Percentiles rank a stretch among this genome's conserved stretches.
phyloP scores from a whole-genome alignment of 768 basidiomycete species.

The Lepiota brunneoincarnata region DNA sequence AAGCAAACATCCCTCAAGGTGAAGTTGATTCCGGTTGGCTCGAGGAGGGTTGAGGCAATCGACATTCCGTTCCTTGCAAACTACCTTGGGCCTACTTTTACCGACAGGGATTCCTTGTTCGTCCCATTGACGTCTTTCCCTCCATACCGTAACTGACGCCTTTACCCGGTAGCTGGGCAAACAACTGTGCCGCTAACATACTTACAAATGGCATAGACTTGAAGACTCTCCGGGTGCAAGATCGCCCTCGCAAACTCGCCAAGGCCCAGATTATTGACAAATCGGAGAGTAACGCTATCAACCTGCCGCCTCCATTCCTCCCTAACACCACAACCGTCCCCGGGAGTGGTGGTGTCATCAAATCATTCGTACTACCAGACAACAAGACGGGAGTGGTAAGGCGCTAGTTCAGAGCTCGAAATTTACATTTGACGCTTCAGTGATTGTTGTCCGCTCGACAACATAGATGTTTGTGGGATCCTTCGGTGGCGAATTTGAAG shows the following conservation, averaged over 20 bases:
- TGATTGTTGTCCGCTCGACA: neutral
- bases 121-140: conserved; percentile 17
- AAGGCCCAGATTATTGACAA: conserved; percentile 43
- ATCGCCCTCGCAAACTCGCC: conserved; percentile 22
- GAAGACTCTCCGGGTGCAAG: conserved; percentile 14
- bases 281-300: conserved; percentile 35
- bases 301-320: conserved; percentile 43
- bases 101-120: conserved; percentile 49
- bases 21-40: conserved; percentile 42
- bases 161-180: conserved; percentile 43
- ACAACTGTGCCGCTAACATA: conserved; percentile 52
- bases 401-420: neutral
- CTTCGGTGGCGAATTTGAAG: conserved; percentile 46
- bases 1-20: conserved; percentile 45
- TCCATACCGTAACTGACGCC: neutral
- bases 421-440: neutral
- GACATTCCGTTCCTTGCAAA: conserved; percentile 50
- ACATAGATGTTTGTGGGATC: conserved; percentile 59
- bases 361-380: conserved; percentile 53
- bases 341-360: conserved; percentile 51
- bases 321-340: conserved; percentile 43
- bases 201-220: conserved; percentile 52
- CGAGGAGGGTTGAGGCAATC: conserved; percentile 46
- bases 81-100: conserved; percentile 47
- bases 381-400: conserved; percentile 59